Evolutionary conservation across 1,284 basidiomycete genomes (phyloP).

Genomic region (Ganoderma lucidum): DNA sequence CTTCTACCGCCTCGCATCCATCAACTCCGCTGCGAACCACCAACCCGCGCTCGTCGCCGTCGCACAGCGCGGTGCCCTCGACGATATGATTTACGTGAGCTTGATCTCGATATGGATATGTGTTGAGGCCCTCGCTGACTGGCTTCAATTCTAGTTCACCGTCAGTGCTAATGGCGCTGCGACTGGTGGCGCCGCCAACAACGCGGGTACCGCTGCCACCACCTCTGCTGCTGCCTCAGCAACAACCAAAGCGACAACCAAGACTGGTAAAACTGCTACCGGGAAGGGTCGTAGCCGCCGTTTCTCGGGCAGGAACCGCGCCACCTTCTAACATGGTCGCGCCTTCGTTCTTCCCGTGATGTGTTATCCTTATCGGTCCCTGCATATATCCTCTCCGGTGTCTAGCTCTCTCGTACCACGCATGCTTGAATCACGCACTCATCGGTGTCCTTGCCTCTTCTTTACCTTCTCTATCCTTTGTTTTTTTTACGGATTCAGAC

Average conservation of each 20-base stretch:
- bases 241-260: background rate
- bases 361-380: background rate
- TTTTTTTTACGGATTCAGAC: constrained; percentile 14
- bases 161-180: constrained; percentile 38
- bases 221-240: constrained; percentile 16
- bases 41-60: constrained; percentile 62
- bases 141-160: constrained; percentile 26
- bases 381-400: background rate
- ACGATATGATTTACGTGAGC: constrained; percentile 66
- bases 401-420: constrained; percentile 1
- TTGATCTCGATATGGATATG: background rate
- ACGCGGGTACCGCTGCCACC: constrained; percentile 27
- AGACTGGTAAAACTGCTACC: background rate
- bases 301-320: constrained; percentile 25
- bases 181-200: constrained; percentile 27
- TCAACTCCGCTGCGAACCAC: constrained; percentile 65
- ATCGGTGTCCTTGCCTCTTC: constrained; percentile 1
- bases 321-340: constrained; percentile 17
- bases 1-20: constrained; percentile 59
- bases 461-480: constrained; percentile 2
- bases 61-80: constrained; percentile 65
- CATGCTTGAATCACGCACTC: background rate
- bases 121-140: background rate
- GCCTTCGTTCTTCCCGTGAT: background rate
- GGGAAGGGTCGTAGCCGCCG: constrained; percentile 10